A percentile compares a stretch with the other conserved stretches of the same genome.
These are phyloP conservation scores for Oryza rufipogon DNA, from an alignment of 176 grass and related monocot genomes.

Conservation along the genomic window DNA sequence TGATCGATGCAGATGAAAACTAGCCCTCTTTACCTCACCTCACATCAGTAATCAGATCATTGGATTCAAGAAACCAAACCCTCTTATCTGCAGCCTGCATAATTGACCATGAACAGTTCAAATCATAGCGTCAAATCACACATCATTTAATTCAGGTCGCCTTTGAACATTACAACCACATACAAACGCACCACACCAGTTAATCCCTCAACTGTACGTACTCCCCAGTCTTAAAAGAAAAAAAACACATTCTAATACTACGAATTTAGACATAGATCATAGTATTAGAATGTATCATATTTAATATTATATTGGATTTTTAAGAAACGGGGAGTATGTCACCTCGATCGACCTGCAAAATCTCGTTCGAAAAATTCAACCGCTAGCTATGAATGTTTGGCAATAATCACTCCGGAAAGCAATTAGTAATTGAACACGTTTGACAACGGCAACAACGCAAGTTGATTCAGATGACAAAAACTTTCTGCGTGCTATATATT, in stretches of 20 bases:
- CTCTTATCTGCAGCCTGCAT: background rate
- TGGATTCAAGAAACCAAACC: background rate
- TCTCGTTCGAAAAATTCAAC: background rate
- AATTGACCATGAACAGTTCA: conserved; percentile 14
- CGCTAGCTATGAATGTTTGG: background rate
- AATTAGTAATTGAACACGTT: background rate
- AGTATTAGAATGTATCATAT: too few species aligned
- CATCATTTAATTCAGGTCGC: background rate
- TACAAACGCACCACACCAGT: background rate
- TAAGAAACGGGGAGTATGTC: background rate
- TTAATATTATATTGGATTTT: too few species aligned
- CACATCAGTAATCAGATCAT: background rate
- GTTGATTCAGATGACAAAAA: background rate
- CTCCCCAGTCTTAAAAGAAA: too few species aligned
- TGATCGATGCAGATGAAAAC: background rate
- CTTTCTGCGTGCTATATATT: background rate
- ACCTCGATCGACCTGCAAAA: background rate
- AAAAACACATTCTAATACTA: too few species aligned
- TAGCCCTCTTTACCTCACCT: background rate
- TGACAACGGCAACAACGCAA: background rate
- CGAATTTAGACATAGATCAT: too few species aligned
- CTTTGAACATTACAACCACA: background rate
- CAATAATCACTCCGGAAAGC: background rate
- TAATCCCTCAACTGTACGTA: background rate
- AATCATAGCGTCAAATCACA: background rate